Base-by-base conservation (phyloP, 495 filamentous ascomycete species). In the Neurospora africana region DNA sequence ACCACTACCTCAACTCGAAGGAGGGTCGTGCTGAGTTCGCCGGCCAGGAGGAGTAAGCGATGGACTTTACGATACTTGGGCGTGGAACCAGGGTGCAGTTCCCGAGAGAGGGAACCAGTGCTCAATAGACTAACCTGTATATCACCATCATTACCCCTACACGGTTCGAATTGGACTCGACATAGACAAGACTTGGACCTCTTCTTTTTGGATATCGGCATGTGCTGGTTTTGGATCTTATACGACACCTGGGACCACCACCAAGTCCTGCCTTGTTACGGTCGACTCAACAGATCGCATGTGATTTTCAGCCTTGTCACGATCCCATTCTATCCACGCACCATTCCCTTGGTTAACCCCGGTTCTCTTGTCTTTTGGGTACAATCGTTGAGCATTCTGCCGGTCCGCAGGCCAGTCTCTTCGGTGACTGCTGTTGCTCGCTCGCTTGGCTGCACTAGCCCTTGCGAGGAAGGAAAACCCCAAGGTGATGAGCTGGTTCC, bases 1-100 rank as follows among this genome's bases (percentile, higher is more conserved):
- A 97, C 85, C 87, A 96, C 78, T 95, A 90, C 84, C 86, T 95
- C 76, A 95, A 96, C 87, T 95, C 92, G 78, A 97, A 97, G 88
- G 86, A 87, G 53, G 94, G 94, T 61, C 92, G 92, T 73, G 83
- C 87, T 70, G 84, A 87, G 79, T 82, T 89, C 72, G 82, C 72
- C 44, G 81, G 80, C 10, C 78, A 77, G 19, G 83, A 84, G 73
- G 83, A 87, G 76, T 84, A 86, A 79, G 72, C 36, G 67, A 36
- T 19, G 15, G 21, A 39, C 39, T 27, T 43, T 39, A 69, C 44
- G 53, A 65, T 65, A 65, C 53, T 65, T 30, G 53, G 53, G 27
- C 53, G 27, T 33, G 53, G 53, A 65, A 65, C 53, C 27, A 65
- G 27, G 53, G 53, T 35, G 53, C 53, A 69, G 30, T 30, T 37